phyloP scores from a whole-genome alignment of 768 basidiomycete genomes.

The Trametes maxima region DNA sequence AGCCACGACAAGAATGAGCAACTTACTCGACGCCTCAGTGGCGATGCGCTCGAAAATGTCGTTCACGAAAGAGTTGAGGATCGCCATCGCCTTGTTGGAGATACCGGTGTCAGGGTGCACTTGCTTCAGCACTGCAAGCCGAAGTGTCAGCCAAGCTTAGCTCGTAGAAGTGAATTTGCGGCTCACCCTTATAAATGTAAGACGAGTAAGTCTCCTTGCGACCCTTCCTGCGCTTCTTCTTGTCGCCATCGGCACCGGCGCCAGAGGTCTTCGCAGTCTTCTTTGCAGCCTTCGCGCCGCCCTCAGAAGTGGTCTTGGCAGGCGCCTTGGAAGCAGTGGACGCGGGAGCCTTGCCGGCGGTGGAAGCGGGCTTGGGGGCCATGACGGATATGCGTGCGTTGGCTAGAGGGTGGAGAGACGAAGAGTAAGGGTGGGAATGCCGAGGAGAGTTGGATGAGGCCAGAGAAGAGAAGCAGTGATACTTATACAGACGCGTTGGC shows the following conservation, averaged over 20 bases:
- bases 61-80: slow-evolving; percentile 94
- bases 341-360: slow-evolving; percentile 81
- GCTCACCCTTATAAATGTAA: slow-evolving; percentile 85
- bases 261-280: slow-evolving; percentile 64
- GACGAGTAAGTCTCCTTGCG: slow-evolving; percentile 93
- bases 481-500: slow-evolving; percentile 30
- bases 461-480: slow-evolving; percentile 1
- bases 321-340: slow-evolving; percentile 73
- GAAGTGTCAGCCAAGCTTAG: background rate
- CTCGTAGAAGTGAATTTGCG: background rate
- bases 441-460: slow-evolving; percentile 24
- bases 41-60: slow-evolving; percentile 96
- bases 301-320: slow-evolving; percentile 55
- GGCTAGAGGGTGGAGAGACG: slow-evolving; percentile 6
- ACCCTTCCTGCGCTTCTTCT: slow-evolving; percentile 87
- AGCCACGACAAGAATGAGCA: background rate
- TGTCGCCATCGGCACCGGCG: slow-evolving; percentile 64
- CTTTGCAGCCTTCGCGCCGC: slow-evolving; percentile 73
- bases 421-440: slow-evolving; percentile 22
- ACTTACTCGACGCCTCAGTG: slow-evolving; percentile 84
- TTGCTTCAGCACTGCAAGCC: slow-evolving; percentile 79
- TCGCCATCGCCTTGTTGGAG: slow-evolving; percentile 98
- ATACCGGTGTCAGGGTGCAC: slow-evolving; percentile 99
- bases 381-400: slow-evolving; percentile 38
- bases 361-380: slow-evolving; percentile 78